These are phyloP conservation scores for Lunasporangiospora selenospora DNA, from an alignment of 192 early-diverging fungal genomes.

Conservation along the genomic window DNA sequence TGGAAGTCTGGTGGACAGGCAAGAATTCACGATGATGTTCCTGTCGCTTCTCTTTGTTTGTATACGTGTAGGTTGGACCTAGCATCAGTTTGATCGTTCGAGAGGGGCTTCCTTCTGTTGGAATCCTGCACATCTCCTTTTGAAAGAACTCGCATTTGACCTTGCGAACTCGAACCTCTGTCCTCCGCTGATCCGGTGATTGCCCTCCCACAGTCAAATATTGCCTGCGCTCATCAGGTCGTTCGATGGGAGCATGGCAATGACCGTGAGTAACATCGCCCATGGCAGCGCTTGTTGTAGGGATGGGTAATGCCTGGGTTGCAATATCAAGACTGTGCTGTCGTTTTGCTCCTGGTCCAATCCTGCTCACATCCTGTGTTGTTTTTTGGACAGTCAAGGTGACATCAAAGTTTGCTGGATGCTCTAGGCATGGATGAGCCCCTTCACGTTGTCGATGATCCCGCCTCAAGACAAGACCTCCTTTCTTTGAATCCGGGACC, in stretches of 20 bases:
- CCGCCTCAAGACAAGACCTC: constrained; percentile 22
- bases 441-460: constrained; percentile 4
- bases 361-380: constrained; percentile 17
- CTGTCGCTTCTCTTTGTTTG: constrained; percentile 19
- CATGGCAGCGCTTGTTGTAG: background rate
- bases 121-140: constrained; percentile 35
- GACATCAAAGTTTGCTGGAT: constrained; percentile 36
- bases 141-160: constrained; percentile 48
- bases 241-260: too few relatives aligned
- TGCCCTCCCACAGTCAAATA: background rate
- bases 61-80: constrained; percentile 25
- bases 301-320: background rate
- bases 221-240: too few relatives aligned
- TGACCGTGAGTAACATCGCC: too few relatives aligned
- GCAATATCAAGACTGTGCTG: background rate
- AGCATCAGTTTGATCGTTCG: constrained; percentile 29
- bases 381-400: constrained; percentile 33
- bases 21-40: constrained; percentile 8
- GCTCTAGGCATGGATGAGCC: background rate
- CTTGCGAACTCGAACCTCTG: constrained; percentile 36
- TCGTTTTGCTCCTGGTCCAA: background rate
- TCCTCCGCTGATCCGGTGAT: too few relatives aligned
- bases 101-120: background rate
- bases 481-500: constrained; percentile 29
- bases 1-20: too few relatives aligned